Evolutionary conservation across 371 early-diverging fungal species (phyloP), one percentile per base, ranked within the genome.

Genomic region (Parasitella parasitica): DNA sequence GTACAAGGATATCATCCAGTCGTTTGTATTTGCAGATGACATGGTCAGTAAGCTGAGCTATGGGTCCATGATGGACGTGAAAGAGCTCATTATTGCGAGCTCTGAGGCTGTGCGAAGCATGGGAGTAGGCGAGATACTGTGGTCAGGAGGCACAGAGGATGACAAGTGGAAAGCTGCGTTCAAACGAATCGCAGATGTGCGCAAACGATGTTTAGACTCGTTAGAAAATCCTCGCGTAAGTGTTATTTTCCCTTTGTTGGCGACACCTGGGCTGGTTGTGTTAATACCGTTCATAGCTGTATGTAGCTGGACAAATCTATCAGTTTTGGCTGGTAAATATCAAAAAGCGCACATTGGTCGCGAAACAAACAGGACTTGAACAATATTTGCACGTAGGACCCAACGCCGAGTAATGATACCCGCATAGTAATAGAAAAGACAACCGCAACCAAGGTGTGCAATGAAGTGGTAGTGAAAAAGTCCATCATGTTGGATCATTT

Each of bases 1-100:
- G 38, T 79, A 82, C 46, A 77, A 77, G 63, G 77, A 78, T 39
- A 51, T 65, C 22, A 76, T 82, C 41, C 72, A 78, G 54, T 78
- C 79, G 0, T 67, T 73, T 60, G 77, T 82, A 4, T 82, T 82
- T 67, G 82, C 76, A 6, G 79, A 82, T 52, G 82, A 82, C 56
- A 66, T 78, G 12, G 82, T 77, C 5, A 78, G 79, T 55, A 82
- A 82, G 54, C 48, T 82, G 15, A 75, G 79, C 22, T 82, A 82
- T 55, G 82, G 82, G 0, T 73, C 77, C 24, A 74, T 79, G 77
- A 75, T 82, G 76, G 77, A 78, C 55, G 64, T 76, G 6, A 82
- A 82, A 34, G 76, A 78, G 18, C 48, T 82, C 35, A 61, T 82
- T 5, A 75, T 82, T 57, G 79, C 77, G 2, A 67, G 82, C 34